Base-by-base conservation (phyloP, 2,329 filamentous ascomycete species). In the Pseudocercospora musae region DNA sequence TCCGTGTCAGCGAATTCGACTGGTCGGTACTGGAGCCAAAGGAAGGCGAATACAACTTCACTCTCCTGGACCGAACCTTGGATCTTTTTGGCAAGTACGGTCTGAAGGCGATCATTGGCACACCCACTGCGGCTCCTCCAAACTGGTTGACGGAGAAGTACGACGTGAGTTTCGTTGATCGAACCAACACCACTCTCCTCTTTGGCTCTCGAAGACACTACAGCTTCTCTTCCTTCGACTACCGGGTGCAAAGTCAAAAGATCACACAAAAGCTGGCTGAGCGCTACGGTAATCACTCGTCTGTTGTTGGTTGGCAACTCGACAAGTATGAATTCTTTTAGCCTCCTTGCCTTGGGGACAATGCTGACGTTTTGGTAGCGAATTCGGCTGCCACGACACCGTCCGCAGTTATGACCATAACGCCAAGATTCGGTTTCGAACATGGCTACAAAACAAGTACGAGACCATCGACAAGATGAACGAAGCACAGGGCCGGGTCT, bases 371-470 rank as follows among this genome's bases (percentile, higher is more conserved):
- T n/a, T 37, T 4, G 15, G 33, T 4, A 31, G 55, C 21, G 68
- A 70, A 49, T 70, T 70, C 52, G 68, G 68, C 33, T 70, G 68
- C 25, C 68, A 70, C 49, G 67, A 69, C 42, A 70, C 68, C 2
- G 68, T 70, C 0, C 60, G 67, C 7, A 66, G 66, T 48, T 70
- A 70, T 48, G 68, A 70, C 29, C 60, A 67, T 9, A 64, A 70
- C 25, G 68, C 68, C n/a, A 66, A 65, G 13, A 65, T 31, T 7
- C 63, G 68, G n/a, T 70, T 69, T 55, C 58, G 67, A 27, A 58
- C 59, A 1, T 70, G 68, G 68, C 50, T 70, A 4, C n/a, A 67
- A 49, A 29, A 65, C n/a, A 70, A 68, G n/a, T 70, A 70, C 33
- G 57, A 27, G 0, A 69, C 67, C 9, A 68, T 70, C 50, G 68